These are phyloP conservation scores for Pyricularia sp. DNA, from an alignment of 2,329 filamentous ascomycete genomes.

Conservation along the genomic window DNA sequence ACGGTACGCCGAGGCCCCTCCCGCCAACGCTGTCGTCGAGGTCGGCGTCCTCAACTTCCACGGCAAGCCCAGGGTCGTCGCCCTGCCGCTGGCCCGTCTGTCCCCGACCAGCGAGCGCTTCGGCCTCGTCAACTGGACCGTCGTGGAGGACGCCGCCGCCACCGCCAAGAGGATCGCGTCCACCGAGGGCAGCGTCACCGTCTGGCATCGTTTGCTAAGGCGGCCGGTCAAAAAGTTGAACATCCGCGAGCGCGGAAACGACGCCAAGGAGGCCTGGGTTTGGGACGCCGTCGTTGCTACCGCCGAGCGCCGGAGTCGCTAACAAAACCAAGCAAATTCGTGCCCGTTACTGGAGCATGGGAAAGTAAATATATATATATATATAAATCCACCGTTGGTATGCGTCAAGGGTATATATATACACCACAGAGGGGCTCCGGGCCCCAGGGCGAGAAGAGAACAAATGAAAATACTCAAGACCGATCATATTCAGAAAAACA, in stretches of 20 bases:
- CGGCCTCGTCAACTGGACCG: constrained; percentile 28
- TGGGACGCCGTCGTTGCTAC: constrained; percentile 22
- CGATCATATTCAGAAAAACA: not conserved
- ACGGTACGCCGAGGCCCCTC: constrained; percentile 38
- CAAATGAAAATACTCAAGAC: not conserved
- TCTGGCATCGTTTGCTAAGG: constrained; percentile 9
- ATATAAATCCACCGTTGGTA: not conserved
- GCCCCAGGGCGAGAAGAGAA: not conserved
- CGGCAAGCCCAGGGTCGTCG: constrained; percentile 38
- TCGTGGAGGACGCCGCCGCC: constrained; percentile 15
- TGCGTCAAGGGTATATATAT: not conserved
- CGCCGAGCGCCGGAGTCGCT: not conserved
- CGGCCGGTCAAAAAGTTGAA: constrained; percentile 19
- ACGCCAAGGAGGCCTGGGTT: constrained; percentile 22
- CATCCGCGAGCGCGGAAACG: constrained; percentile 16
- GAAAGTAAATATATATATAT: not conserved
- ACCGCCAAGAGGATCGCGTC: constrained; percentile 8
- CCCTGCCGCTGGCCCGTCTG: constrained; percentile 24
- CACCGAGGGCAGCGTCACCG: constrained; percentile 1
- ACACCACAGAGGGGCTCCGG: not conserved
- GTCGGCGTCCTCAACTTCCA: constrained; percentile 47
- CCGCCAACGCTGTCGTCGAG: constrained; percentile 35
- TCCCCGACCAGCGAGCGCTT: constrained; percentile 18
- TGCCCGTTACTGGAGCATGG: not conserved
- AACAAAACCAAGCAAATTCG: not conserved